Conservation (phyloP, 345 rosid species). For the Combretum micranthum region DNA sequence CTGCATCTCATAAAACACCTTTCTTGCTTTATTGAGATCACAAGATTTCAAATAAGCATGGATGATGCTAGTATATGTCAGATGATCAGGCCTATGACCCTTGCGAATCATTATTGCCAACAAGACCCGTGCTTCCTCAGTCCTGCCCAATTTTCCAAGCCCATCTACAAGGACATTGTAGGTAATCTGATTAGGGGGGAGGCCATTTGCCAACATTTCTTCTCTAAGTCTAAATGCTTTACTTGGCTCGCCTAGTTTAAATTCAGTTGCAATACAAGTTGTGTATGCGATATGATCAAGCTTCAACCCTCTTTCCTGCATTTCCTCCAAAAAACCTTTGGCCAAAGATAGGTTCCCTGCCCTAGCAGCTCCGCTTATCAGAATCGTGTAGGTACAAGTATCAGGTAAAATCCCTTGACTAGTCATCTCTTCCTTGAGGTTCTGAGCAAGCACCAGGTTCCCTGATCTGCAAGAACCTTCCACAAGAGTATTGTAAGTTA, state of each 20-base stretch:
- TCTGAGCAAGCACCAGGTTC: slow-evolving; percentile 39
- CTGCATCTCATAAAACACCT: slow-evolving; percentile 42
- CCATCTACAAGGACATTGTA: slow-evolving; percentile 56
- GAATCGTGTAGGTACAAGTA: slow-evolving; percentile 55
- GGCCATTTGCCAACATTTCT: slow-evolving; percentile 46
- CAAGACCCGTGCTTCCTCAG: slow-evolving; percentile 35
- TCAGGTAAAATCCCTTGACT: slow-evolving; percentile 44
- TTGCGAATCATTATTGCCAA: slow-evolving; percentile 39
- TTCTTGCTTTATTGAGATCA: slow-evolving; percentile 37
- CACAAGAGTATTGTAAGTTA: slow-evolving; percentile 62
- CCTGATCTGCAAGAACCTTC: slow-evolving; percentile 62
- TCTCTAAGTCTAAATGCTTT: slow-evolving; percentile 48
- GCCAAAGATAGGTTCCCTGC: slow-evolving; percentile 42
- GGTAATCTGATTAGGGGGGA: slow-evolving; percentile 39
- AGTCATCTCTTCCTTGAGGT: slow-evolving; percentile 59
- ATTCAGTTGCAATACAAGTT: slow-evolving; percentile 44
- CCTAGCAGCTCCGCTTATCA: slow-evolving; percentile 50
- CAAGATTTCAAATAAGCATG: slow-evolving; percentile 48
- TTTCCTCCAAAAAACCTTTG: slow-evolving; percentile 43
- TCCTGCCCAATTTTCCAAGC: slow-evolving; percentile 37
- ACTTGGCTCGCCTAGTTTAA: slow-evolving; percentile 40
- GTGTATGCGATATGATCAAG: slow-evolving; percentile 47
- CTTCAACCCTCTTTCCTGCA: slow-evolving; percentile 42
- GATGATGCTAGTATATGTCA: slow-evolving; percentile 58
- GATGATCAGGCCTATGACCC: slow-evolving; percentile 53